These are phyloP conservation scores for Ceriops zippeliana DNA, from an alignment of 345 rosid species.

Conservation along the genomic window DNA sequence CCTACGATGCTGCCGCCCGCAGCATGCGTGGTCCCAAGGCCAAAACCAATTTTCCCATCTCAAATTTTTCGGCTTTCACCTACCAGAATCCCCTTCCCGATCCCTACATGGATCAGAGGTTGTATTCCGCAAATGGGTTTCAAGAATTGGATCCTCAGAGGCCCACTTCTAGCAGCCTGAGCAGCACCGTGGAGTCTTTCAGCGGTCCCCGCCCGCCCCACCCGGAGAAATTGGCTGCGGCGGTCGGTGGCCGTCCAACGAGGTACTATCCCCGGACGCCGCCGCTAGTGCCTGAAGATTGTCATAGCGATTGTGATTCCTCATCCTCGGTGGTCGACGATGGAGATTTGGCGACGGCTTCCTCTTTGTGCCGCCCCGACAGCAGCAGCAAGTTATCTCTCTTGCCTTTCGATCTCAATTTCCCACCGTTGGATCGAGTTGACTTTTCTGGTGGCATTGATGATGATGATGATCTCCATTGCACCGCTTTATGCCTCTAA, in stretches of 20 bases:
- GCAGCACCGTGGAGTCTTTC: constrained; percentile 93
- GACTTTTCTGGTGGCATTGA: constrained; percentile 39
- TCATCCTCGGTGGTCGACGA: constrained; percentile 83
- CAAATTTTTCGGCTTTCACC: constrained; percentile 20
- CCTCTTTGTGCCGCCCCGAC: constrained; percentile 28
- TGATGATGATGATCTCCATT: constrained; percentile 68
- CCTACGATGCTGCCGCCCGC: constrained; percentile 84
- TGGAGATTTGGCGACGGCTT: constrained; percentile 47
- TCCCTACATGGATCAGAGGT: constrained; percentile 26
- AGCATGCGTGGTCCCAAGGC: constrained; percentile 84
- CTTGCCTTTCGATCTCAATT: constrained; percentile 80
- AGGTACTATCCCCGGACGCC: constrained; percentile 56
- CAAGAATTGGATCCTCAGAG: constrained; percentile 49
- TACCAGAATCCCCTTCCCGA: constrained; percentile 5
- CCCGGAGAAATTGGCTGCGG: constrained; percentile 9
- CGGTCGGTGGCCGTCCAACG: constrained; percentile 19
- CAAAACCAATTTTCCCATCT: constrained; percentile 68
- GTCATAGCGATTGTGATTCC: constrained; percentile 91
- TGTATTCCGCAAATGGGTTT: constrained; percentile 36
- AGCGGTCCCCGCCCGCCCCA: constrained; percentile 67
- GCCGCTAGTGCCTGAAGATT: constrained; percentile 70
- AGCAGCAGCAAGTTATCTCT: constrained; percentile 14
- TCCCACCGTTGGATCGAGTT: constrained; percentile 72
- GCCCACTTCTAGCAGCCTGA: constrained; percentile 83
- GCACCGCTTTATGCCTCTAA: constrained; percentile 86